A percentile compares a stretch with the other conserved stretches of the same genome.
Evolutionary conservation across 371 early-diverging fungal species (phyloP).

Genomic region (Mucor sp.): DNA sequence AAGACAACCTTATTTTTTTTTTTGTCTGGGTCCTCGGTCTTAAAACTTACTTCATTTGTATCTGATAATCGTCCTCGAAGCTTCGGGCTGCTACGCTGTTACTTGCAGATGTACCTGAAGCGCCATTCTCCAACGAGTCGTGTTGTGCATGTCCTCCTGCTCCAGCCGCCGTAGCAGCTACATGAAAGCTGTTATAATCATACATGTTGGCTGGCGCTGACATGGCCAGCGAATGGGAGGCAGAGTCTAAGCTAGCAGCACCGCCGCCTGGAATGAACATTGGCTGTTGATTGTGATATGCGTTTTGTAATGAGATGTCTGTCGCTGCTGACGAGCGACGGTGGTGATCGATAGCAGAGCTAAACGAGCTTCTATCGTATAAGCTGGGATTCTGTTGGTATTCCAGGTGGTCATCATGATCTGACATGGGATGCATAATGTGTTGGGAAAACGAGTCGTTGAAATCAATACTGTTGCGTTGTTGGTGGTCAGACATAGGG

Average conservation of each 20-base stretch:
- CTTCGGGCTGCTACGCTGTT: constrained; percentile 28
- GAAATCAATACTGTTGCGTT: constrained; percentile 18
- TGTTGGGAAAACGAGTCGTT: constrained; percentile 26
- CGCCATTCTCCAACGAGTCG: background rate
- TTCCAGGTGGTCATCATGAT: constrained; percentile 12
- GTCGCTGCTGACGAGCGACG: constrained; percentile 19
- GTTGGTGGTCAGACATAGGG: constrained; percentile 1
- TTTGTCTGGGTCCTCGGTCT: no score
- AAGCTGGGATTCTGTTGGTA: constrained; percentile 1
- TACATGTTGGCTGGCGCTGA: constrained; percentile 46
- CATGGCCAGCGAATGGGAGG: constrained; percentile 30
- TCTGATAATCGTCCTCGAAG: constrained; percentile 45
- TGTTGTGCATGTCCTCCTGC: background rate
- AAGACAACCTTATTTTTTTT: background rate
- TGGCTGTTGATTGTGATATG: constrained; percentile 14
- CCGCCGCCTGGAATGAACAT: constrained; percentile 21
- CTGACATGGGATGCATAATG: constrained; percentile 15
- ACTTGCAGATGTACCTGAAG: constrained; percentile 2
- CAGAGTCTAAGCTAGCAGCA: background rate
- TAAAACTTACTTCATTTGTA: constrained; percentile 43
- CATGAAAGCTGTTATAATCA: constrained; percentile 10
- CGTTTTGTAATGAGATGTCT: constrained; percentile 13
- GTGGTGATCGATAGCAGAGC: constrained; percentile 18
- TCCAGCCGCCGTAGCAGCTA: background rate
- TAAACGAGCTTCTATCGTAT: constrained; percentile 9